These are phyloP conservation scores for Nymphaea thermarum DNA, from an alignment of 164 flowering plant genomes.

Conservation along the genomic window DNA sequence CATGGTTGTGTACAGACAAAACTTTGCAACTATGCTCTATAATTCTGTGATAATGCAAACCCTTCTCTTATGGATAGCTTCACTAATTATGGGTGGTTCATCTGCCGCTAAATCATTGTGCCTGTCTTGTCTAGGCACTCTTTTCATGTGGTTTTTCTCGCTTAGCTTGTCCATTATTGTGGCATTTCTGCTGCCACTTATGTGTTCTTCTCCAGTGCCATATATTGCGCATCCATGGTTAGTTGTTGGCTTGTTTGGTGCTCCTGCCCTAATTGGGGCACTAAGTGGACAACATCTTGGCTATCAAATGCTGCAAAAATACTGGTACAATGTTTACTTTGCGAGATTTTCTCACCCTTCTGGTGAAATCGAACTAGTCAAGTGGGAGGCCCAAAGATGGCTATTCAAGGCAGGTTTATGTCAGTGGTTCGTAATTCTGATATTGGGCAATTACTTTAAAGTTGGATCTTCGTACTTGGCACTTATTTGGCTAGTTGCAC, in stretches of 20 bases:
- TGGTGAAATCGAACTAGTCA: constrained; percentile 31
- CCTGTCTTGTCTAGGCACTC: constrained; percentile 49
- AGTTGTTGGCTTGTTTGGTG: constrained; percentile 69
- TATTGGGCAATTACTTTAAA: constrained; percentile 51
- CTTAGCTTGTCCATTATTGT: constrained; percentile 45
- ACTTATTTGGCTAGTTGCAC: constrained; percentile 76
- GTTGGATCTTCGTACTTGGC: constrained; percentile 83
- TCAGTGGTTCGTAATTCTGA: constrained; percentile 73
- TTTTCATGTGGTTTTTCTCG: constrained; percentile 71
- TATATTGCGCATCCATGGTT: constrained; percentile 77
- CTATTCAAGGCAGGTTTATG: constrained; percentile 73
- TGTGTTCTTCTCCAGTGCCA: constrained; percentile 66
- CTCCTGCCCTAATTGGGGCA: constrained; percentile 87
- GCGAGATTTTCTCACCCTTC: constrained; percentile 16
- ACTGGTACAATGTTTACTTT: constrained; percentile 28
- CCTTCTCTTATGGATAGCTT: constrained; percentile 57
- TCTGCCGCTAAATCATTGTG: constrained; percentile 49
- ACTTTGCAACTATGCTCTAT: constrained; percentile 67
- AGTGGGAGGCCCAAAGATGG: constrained; percentile 94
- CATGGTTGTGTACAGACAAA: constrained; percentile 66
- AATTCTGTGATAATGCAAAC: constrained; percentile 74
- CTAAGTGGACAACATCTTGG: constrained; percentile 47
- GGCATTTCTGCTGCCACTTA: constrained; percentile 54
- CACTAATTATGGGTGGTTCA: constrained; percentile 75
- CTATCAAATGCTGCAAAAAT: constrained; percentile 37